Conservation (phyloP, 2,329 filamentous ascomycete genomes). For the Penicillium brasilianum region DNA sequence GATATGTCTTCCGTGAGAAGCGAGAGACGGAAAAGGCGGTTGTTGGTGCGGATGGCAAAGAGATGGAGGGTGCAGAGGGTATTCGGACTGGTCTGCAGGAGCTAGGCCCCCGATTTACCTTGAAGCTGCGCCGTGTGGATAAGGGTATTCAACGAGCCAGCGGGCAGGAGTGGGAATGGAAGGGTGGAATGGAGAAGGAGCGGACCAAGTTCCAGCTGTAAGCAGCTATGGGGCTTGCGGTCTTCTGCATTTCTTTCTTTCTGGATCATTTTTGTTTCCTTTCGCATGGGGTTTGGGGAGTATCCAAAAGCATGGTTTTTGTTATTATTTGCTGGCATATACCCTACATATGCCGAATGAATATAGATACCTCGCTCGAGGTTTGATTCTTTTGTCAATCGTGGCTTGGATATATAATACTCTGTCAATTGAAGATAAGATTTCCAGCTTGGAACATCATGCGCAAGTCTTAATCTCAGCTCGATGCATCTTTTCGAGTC, state of each 20-base stretch:
- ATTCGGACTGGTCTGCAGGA: constrained; percentile 90
- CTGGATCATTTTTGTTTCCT: constrained; percentile 19
- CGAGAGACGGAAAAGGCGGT: constrained; percentile 84
- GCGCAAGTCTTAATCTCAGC: no score
- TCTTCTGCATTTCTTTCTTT: constrained; percentile 4
- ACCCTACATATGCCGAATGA: constrained; percentile 15
- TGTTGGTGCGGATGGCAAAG: constrained; percentile 77
- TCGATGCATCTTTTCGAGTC: no score
- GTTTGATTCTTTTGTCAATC: background rate
- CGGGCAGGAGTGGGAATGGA: constrained; percentile 95
- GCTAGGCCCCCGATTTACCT: constrained; percentile 78
- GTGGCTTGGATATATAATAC: background rate
- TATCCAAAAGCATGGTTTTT: constrained; percentile 29
- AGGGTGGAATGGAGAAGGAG: constrained; percentile 90
- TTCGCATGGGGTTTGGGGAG: constrained; percentile 34
- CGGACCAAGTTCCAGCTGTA: constrained; percentile 91
- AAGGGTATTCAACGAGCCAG: constrained; percentile 79
- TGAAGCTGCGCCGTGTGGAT: constrained; percentile 90
- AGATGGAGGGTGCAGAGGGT: constrained; percentile 81
- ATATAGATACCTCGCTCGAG: constrained; percentile 13
- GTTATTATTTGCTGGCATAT: constrained; percentile 7
- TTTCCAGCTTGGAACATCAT: no score
- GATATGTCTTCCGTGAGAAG: constrained; percentile 93
- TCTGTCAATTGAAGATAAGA: background rate
- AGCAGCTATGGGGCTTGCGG: constrained; percentile 3